These are phyloP conservation scores for Lipomyces lipofer DNA, from an alignment of 805 yeast genomes.

Conservation along the genomic window DNA sequence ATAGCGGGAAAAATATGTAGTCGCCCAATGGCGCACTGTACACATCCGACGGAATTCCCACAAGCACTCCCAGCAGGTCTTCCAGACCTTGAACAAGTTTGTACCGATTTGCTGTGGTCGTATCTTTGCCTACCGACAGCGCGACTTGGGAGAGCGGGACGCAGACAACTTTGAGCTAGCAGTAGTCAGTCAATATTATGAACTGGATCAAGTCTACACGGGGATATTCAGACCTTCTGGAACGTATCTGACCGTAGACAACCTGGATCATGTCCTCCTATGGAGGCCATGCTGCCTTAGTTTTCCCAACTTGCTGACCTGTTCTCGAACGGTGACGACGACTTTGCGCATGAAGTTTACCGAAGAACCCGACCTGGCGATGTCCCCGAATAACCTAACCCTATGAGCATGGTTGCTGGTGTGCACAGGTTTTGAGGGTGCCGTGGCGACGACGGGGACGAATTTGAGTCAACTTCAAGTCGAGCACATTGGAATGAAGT, in stretches of 20 bases:
- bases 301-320: no score
- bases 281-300: no score
- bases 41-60: slow-evolving; percentile 11
- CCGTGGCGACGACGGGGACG: no score
- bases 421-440: no score
- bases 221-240: background rate
- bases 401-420: no score
- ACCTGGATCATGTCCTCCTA: no score
- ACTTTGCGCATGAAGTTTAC: no score
- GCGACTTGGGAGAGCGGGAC: slow-evolving; percentile 26
- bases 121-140: slow-evolving; percentile 7
- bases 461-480: no score
- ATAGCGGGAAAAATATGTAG: slow-evolving; percentile 62
- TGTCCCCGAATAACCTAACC: no score
- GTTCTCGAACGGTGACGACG: no score
- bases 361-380: no score
- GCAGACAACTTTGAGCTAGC: slow-evolving; percentile 16
- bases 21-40: slow-evolving; percentile 48
- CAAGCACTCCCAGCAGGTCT: slow-evolving; percentile 16
- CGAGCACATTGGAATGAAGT: no score
- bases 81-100: slow-evolving; percentile 28
- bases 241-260: background rate
- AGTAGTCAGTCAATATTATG: background rate
- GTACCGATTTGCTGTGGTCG: slow-evolving; percentile 15
- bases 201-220: background rate